phyloP scores from a whole-genome alignment of 176 grass and related monocot species.

The Calamus simplicifolius region DNA sequence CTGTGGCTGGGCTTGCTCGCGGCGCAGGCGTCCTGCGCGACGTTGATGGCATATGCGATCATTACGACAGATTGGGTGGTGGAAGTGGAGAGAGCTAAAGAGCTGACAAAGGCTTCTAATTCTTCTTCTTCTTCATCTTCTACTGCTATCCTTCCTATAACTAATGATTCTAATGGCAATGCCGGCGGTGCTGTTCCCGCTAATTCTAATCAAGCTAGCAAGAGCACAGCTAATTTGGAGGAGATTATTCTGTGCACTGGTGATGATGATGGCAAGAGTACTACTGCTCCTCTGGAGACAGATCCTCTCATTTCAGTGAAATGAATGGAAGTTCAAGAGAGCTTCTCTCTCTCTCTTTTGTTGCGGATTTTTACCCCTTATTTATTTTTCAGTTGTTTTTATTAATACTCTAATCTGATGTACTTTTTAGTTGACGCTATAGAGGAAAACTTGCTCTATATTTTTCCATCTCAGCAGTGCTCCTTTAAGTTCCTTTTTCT shows the following conservation, averaged over 20 bases:
- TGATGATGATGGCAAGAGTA: not conserved
- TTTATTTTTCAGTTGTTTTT: no score
- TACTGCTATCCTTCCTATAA: not conserved
- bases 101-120: not conserved
- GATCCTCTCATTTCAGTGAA: conserved; percentile 3
- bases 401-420: no score
- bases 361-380: not conserved
- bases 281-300: not conserved
- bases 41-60: not conserved
- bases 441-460: no score
- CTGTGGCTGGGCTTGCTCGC: not conserved
- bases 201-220: not conserved
- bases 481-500: no score
- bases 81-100: conserved; percentile 1
- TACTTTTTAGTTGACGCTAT: no score
- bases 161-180: not conserved
- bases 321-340: no score
- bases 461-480: no score
- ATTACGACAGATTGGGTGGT: not conserved
- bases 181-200: not conserved
- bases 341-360: not conserved
- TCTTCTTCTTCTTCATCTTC: not conserved
- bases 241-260: not conserved
- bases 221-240: not conserved
- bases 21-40: not conserved